Percentiles rank a stretch among this genome's conserved stretches.
Evolutionary conservation across 164 flowering plant species (phyloP).

Genomic region (Vitis cinerea): DNA sequence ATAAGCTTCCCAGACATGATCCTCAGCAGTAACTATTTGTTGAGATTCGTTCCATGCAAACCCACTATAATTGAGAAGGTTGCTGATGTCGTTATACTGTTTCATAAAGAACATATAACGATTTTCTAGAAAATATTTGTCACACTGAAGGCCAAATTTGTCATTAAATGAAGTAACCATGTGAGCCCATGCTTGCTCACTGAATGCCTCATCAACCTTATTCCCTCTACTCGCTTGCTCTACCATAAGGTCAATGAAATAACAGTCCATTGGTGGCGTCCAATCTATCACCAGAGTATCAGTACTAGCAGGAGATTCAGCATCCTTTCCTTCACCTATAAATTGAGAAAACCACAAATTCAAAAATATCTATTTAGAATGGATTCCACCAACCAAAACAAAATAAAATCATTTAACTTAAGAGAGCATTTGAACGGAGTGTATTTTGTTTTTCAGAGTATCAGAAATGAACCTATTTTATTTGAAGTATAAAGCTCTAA

Average conservation of each 20-base stretch:
- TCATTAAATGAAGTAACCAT: conserved; percentile 32
- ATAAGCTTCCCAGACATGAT: conserved; percentile 45
- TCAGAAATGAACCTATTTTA: no score
- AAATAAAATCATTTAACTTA: not conserved
- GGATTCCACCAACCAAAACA: no score
- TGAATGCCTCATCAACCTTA: conserved; percentile 18
- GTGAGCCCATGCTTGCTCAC: conserved; percentile 37
- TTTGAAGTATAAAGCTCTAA: no score
- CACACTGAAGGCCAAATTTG: conserved; percentile 31
- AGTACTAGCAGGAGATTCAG: not conserved
- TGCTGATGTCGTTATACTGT: conserved; percentile 30
- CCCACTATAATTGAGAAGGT: conserved; percentile 35
- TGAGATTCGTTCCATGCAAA: conserved; percentile 43
- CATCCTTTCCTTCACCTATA: conserved; percentile 28
- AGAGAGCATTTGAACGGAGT: no score
- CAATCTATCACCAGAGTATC: conserved; percentile 18
- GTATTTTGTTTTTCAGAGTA: no score
- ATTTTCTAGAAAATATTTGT: conserved; percentile 27
- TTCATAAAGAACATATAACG: conserved; percentile 36
- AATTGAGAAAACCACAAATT: conserved; percentile 1
- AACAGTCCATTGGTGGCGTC: conserved; percentile 34
- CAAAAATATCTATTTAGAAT: not conserved
- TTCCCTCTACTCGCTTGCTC: conserved; percentile 34
- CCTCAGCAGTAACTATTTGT: conserved; percentile 31
- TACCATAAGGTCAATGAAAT: conserved; percentile 38